Evolutionary conservation across 2,329 filamentous ascomycete genomes (phyloP).

Genomic region (Aspergillus calidoustus): DNA sequence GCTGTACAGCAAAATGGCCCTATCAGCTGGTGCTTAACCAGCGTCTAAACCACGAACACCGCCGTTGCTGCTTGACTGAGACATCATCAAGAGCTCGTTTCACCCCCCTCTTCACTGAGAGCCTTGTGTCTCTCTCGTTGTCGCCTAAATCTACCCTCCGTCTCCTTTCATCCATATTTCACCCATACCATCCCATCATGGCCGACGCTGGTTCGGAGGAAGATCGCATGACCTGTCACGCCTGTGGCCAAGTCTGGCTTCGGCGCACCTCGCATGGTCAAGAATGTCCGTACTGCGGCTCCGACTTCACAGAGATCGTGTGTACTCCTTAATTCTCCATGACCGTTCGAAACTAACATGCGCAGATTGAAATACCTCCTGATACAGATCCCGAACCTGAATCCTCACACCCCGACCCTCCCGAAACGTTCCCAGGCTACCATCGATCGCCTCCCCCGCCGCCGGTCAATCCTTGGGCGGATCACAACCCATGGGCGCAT

Average conservation of each 20-base stretch:
- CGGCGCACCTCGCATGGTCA: slow-evolving; percentile 68
- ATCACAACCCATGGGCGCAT: slow-evolving; percentile 54
- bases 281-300: slow-evolving; percentile 75
- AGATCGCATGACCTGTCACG: slow-evolving; percentile 85
- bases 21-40: slow-evolving; percentile 16
- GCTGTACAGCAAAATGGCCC: slow-evolving; percentile 8
- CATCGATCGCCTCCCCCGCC: slow-evolving; percentile 25
- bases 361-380: slow-evolving; percentile 40
- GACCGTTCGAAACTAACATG: slow-evolving; percentile 7
- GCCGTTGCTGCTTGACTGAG: slow-evolving; percentile 12
- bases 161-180: background rate
- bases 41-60: slow-evolving; percentile 13
- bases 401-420: slow-evolving; percentile 29
- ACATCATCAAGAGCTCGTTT: background rate
- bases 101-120: slow-evolving; percentile 7
- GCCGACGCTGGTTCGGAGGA: slow-evolving; percentile 32
- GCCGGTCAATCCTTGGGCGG: slow-evolving; percentile 39
- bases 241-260: slow-evolving; percentile 81
- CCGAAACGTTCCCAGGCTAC: slow-evolving; percentile 26
- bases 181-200: background rate
- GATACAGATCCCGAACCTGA: slow-evolving; percentile 27
- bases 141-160: background rate
- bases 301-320: slow-evolving; percentile 87
- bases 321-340: slow-evolving; percentile 39
- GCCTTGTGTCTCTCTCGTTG: slow-evolving; percentile 6